Conservation (phyloP, 768 basidiomycete genomes). For the Lepiota brunneoincarnata region DNA sequence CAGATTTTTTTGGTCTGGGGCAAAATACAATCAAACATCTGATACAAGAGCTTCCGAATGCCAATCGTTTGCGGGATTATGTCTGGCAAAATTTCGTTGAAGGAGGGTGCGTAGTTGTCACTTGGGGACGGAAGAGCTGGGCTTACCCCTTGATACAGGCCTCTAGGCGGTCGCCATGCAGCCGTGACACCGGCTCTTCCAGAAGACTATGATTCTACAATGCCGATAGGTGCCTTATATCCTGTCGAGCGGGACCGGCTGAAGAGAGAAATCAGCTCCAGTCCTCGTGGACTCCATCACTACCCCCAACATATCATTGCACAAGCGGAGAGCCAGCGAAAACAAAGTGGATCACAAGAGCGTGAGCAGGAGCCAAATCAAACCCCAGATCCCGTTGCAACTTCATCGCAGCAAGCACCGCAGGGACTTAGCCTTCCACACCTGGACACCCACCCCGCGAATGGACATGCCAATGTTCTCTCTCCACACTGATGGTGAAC, state of each 20-base stretch:
- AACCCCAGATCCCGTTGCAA: not conserved
- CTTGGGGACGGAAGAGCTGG: not conserved
- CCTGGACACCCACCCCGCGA: not conserved
- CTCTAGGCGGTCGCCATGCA: slow-evolving; percentile 77
- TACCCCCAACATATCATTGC: slow-evolving; percentile 51
- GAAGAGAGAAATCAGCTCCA: slow-evolving; percentile 23
- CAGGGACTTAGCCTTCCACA: not conserved
- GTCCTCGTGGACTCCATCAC: slow-evolving; percentile 37
- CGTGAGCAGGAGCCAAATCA: slow-evolving; percentile 10
- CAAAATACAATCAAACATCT: slow-evolving; percentile 89
- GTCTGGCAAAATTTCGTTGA: slow-evolving; percentile 86
- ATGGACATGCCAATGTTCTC: not conserved
- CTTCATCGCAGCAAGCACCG: not conserved
- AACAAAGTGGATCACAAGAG: slow-evolving; percentile 17
- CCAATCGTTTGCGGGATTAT: slow-evolving; percentile 72
- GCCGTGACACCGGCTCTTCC: slow-evolving; percentile 79
- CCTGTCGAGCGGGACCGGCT: slow-evolving; percentile 30
- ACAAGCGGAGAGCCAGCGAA: slow-evolving; percentile 34
- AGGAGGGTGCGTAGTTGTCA: slow-evolving; percentile 64
- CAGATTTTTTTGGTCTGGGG: slow-evolving; percentile 84
- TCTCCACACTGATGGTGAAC: not conserved
- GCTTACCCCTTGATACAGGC: slow-evolving; percentile 36
- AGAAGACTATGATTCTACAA: slow-evolving; percentile 61
- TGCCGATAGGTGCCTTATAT: slow-evolving; percentile 46
- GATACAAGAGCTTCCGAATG: slow-evolving; percentile 80